Conservation (phyloP, 1,284 basidiomycete species). For the Cutaneotrichosporon sp. region DNA sequence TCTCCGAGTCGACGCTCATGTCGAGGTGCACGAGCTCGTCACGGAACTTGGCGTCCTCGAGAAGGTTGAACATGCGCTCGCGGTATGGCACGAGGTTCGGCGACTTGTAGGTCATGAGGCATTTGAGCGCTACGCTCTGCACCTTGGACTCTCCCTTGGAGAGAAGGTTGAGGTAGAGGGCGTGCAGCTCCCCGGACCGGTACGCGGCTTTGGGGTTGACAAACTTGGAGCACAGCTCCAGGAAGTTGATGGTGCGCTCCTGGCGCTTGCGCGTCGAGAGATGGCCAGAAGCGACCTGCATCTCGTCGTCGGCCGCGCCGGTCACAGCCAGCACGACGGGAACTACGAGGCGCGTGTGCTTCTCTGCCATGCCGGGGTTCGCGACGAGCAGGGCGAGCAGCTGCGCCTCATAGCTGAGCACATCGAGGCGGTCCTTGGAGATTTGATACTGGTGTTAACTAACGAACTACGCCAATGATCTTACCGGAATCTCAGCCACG, state of each 20-base stretch:
- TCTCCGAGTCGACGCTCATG: slow-evolving; percentile 56
- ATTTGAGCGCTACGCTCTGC: slow-evolving; percentile 74
- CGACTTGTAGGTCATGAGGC: slow-evolving; percentile 80
- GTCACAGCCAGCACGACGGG: slow-evolving; percentile 66
- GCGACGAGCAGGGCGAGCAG: slow-evolving; percentile 68
- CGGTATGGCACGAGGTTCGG: slow-evolving; percentile 66
- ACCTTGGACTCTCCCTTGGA: slow-evolving; percentile 80
- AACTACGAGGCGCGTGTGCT: slow-evolving; percentile 76
- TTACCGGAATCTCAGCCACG: slow-evolving; percentile 38
- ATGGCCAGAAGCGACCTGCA: slow-evolving; percentile 25
- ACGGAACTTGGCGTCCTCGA: slow-evolving; percentile 85
- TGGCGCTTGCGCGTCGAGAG: slow-evolving; percentile 51
- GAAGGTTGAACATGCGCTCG: slow-evolving; percentile 66
- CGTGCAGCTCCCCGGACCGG: slow-evolving; percentile 66
- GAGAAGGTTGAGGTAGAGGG: slow-evolving; percentile 71
- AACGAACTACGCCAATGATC: slow-evolving; percentile 6
- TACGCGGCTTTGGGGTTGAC: slow-evolving; percentile 83
- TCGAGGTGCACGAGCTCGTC: slow-evolving; percentile 79
- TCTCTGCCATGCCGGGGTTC: slow-evolving; percentile 70
- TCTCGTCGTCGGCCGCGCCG: slow-evolving; percentile 15
- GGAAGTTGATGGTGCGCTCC: slow-evolving; percentile 66
- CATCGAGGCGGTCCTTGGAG: slow-evolving; percentile 68
- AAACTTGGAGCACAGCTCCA: slow-evolving; percentile 85
- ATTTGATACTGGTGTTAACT: slow-evolving; percentile 59
- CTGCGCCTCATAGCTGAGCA: slow-evolving; percentile 73